phyloP scores from a whole-genome alignment of 306 rosid species.

The Rosa rugosa region DNA sequence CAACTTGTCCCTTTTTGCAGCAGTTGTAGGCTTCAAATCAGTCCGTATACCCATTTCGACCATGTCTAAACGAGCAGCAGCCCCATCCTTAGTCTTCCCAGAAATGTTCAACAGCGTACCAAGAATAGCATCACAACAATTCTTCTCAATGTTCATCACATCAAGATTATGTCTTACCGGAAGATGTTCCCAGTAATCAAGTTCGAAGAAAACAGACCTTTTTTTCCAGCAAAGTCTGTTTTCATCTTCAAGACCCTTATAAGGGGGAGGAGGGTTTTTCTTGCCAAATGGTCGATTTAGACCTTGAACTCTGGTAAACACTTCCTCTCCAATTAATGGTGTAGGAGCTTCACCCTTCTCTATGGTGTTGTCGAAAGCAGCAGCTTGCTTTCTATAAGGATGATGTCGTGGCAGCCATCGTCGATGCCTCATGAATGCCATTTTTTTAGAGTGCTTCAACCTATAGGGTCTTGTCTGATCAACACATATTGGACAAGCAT shows the following conservation, averaged over 20 bases:
- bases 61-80: neutral
- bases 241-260: too few relatives aligned
- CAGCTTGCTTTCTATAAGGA: neutral
- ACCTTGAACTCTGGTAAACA: neutral
- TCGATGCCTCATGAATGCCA: neutral
- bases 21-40: neutral
- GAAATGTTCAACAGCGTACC: neutral
- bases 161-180: neutral
- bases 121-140: neutral
- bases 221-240: constrained; percentile 11
- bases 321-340: neutral
- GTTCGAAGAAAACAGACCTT: neutral
- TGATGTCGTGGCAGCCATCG: neutral
- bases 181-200: neutral
- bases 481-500: neutral
- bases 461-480: too few relatives aligned
- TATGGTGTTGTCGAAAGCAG: neutral
- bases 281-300: too few relatives aligned
- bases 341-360: neutral
- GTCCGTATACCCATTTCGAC: neutral
- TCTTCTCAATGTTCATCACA: neutral
- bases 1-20: too few relatives aligned
- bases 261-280: too few relatives aligned
- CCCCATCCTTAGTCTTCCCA: neutral
- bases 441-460: too few relatives aligned